Evolutionary conservation across 2,329 filamentous ascomycete species (phyloP), one percentile per base, ranked within the genome.

Genomic region (Bisporella sp.): DNA sequence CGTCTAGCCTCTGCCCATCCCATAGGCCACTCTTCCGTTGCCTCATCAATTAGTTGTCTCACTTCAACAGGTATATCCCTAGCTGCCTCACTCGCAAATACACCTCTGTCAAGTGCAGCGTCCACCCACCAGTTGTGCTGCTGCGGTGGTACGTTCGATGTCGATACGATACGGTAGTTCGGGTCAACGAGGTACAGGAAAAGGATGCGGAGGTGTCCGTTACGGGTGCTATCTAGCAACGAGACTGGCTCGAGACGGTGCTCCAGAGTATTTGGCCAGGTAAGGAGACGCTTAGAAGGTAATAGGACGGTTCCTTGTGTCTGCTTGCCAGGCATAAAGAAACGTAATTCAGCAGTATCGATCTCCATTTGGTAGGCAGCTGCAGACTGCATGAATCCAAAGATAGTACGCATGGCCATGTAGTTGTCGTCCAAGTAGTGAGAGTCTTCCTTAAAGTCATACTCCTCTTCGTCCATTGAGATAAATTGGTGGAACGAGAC

Each of bases 181-280:
- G 79, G 79, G 55, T 84, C 79, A 3, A 84, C 73, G 1, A 84
- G 70, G 59, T 74, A 83, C 41, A 84, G 66, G 0, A 73, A 74
- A 0, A 82, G 64, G 49, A 81, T 74, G 55, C 76, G 75, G 6
- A 75, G 68, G 58, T 82, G 75, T 3, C 79, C 79, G 0, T 75
- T 71, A 49, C 69, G 71, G 0, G 70, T 72, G 0, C 57, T 56
- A 54, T 84, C 78, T 1, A 55, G 57, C 0, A 83, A 69, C 5
- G 58, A 50, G 60, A 82, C 82, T 0, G 72, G 66, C 6, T 68
- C 57, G 1, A 78, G 73, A 9, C 67, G 64, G 57, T 81, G 76
- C 57, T 81, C 77, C 33, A 56, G 31, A 6, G 50, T 57, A 47
- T 65, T 75, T 0, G 72, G 71, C 51, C 73, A 75, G 1, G 69